These are phyloP conservation scores for Clitoria ternatea DNA, from an alignment of 306 rosid species.

Conservation along the genomic window DNA sequence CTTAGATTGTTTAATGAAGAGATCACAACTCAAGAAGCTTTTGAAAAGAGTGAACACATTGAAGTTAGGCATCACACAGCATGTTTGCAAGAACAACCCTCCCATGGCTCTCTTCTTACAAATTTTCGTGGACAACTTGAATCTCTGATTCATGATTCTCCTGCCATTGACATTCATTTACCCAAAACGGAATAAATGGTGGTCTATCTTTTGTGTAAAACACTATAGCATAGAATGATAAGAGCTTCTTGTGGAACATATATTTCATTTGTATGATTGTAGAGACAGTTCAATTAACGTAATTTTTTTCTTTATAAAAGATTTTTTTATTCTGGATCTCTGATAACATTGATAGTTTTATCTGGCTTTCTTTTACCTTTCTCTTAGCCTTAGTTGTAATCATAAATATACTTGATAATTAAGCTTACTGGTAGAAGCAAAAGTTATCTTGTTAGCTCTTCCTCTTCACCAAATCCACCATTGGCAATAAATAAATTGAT, in stretches of 20 bases:
- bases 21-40: slow-evolving; percentile 30
- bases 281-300: background rate
- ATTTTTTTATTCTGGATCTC: background rate
- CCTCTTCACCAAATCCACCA: background rate
- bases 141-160: slow-evolving; percentile 45
- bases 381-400: background rate
- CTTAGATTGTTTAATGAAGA: slow-evolving; percentile 52
- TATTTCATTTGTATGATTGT: background rate
- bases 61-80: slow-evolving; percentile 20
- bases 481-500: background rate
- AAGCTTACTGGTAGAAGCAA: background rate
- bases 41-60: slow-evolving; percentile 17
- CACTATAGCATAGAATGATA: slow-evolving; percentile 8
- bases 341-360: background rate
- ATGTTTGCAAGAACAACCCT: slow-evolving; percentile 31
- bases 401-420: background rate
- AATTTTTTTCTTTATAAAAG: background rate
- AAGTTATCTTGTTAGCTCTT: slow-evolving; percentile 1
- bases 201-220: background rate
- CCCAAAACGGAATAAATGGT: slow-evolving; percentile 25
- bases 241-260: background rate
- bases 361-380: background rate
- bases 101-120: slow-evolving; percentile 30
- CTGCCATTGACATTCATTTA: slow-evolving; percentile 40
- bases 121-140: slow-evolving; percentile 42